These are phyloP conservation scores for Gentiana macrophylla DNA, from an alignment of 257 asterid species.

Conservation along the genomic window DNA sequence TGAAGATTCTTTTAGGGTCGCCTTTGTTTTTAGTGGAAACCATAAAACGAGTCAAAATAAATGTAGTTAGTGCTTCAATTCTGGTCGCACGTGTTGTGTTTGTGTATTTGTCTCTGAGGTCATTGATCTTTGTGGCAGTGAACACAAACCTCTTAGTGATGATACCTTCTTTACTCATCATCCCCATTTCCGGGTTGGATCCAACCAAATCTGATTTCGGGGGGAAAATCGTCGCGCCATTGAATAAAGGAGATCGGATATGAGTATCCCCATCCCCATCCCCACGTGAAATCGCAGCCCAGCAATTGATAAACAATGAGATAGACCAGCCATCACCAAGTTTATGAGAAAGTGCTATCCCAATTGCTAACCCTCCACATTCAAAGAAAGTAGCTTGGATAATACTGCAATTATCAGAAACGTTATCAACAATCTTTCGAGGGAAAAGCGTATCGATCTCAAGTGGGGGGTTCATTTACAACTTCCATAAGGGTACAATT, in stretches of 20 bases:
- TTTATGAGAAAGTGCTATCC: not conserved
- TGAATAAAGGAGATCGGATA: no score
- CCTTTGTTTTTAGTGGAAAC: slow-evolving; percentile 2
- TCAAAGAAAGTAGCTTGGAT: not conserved
- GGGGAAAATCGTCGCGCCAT: no score
- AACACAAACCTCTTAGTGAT: no score
- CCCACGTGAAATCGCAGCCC: no score
- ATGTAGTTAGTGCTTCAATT: slow-evolving; percentile 5
- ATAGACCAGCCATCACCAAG: not conserved
- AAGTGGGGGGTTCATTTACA: not conserved
- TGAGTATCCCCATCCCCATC: no score
- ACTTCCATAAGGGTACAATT: slow-evolving; percentile 2
- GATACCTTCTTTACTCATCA: no score
- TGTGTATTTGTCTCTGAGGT: no score
- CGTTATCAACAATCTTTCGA: not conserved
- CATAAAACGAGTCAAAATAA: slow-evolving; percentile 10
- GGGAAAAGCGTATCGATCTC: not conserved
- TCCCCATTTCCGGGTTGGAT: no score
- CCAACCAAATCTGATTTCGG: no score
- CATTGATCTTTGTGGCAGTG: no score
- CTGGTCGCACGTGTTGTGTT: slow-evolving; percentile 1
- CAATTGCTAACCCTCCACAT: slow-evolving; percentile 8
- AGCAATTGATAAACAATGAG: no score
- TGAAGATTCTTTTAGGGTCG: slow-evolving; percentile 7
- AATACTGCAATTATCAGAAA: not conserved